phyloP scores from a whole-genome alignment of 1,139 yeast genomes.

The Magnusiomyces sp. region DNA sequence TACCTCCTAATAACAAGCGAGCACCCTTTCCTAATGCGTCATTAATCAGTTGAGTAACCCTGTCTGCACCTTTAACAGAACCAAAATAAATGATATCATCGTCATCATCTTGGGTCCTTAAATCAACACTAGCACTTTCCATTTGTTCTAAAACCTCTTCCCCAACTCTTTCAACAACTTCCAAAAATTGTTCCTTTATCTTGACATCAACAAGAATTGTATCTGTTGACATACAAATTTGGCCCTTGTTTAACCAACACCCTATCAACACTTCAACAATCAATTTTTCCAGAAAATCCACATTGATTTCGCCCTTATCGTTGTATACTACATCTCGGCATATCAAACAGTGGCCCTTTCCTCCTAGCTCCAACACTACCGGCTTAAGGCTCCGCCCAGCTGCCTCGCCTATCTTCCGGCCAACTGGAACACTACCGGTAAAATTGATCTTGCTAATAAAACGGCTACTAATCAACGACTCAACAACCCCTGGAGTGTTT shows the following conservation, averaged over 20 bases:
- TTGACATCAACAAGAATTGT: slow-evolving; percentile 58
- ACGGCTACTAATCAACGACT: slow-evolving; percentile 48
- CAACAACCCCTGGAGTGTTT: slow-evolving; percentile 39
- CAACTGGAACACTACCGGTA: slow-evolving; percentile 56
- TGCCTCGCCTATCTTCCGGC: slow-evolving; percentile 47
- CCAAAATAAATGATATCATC: slow-evolving; percentile 25
- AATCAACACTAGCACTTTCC: no score
- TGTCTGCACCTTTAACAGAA: slow-evolving; percentile 26
- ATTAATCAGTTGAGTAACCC: slow-evolving; percentile 28
- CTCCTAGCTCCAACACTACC: slow-evolving; percentile 82
- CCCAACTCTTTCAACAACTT: slow-evolving; percentile 25
- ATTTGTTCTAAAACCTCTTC: slow-evolving; percentile 6
- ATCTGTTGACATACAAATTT: slow-evolving; percentile 79
- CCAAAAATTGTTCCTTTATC: slow-evolving; percentile 52
- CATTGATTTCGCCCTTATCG: slow-evolving; percentile 42
- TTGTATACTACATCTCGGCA: slow-evolving; percentile 42
- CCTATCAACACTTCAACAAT: slow-evolving; percentile 56
- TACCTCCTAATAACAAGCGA: slow-evolving; percentile 23
- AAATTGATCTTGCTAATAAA: slow-evolving; percentile 59
- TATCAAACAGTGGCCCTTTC: slow-evolving; percentile 73
- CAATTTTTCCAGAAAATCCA: background rate
- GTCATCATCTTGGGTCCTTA: background rate
- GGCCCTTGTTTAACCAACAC: slow-evolving; percentile 74
- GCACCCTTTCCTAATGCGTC: slow-evolving; percentile 44
- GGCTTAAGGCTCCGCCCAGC: slow-evolving; percentile 62